Base-by-base conservation (phyloP, 805 yeast genomes). In the Zygosaccharomyces bisporus region DNA sequence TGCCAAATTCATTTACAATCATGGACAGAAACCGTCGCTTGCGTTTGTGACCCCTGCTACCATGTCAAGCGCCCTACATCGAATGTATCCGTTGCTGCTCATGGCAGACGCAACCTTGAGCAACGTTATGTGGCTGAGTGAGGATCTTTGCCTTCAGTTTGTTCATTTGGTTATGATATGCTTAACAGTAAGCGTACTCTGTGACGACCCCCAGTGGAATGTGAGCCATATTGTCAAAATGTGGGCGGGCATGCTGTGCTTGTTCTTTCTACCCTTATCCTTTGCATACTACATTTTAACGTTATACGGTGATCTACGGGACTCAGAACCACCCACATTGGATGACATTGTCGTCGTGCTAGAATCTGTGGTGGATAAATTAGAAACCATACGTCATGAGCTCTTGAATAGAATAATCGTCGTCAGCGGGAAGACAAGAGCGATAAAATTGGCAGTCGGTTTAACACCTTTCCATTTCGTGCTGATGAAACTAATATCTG, bases 301-400 rank as follows among this genome's bases (percentile, higher is more conserved):
- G 4, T 45, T 60, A 2, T 41, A 50, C 17, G 29, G 39, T 12
- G 61, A 58, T 29, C 34, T 59, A 14, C 37, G 36, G 20, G 10
- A 17, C 13, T 45, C 47, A 5, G 68, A 63, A 32, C 56, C 65
- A 3, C 68, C 68, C 21, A 63, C 66, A 7, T 29, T 60, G 34
- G 68, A 63, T 25, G 67, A 63, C 34, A 56, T 63, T 19, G 52
- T 56, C 7, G 47, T 54, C 9, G 35, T 54, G 12, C 32, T 60
- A 23, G 60, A 57, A 25, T 55, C 56, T 12, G 57, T 63, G 8
- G 30, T 42, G 12, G 53, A 52, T 33, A 63, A 63, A 45, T 40
- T 63, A 9, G 50, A 50, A 4, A 49, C 52, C 10, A 35, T 63
- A 20, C 50, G 54, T 17, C 20, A 42, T 3, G 61, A 63, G 34